These are phyloP conservation scores for Phaffia rhodozyma DNA, from an alignment of 1,284 basidiomycete species.

Conservation along the genomic window DNA sequence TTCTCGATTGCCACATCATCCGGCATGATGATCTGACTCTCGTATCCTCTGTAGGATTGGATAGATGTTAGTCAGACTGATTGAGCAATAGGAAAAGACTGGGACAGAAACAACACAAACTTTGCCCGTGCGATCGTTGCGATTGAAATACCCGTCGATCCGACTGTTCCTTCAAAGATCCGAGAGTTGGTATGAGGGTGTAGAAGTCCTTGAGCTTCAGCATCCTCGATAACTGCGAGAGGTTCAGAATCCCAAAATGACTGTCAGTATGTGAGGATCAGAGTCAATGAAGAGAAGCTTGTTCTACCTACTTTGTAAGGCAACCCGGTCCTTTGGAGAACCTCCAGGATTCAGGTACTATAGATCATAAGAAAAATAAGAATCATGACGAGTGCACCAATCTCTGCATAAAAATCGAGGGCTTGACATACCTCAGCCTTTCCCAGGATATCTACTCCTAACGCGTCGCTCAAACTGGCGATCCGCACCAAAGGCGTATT, in stretches of 20 bases:
- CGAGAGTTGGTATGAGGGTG: conserved; percentile 79
- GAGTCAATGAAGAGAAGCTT: not conserved
- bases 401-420: too few species aligned
- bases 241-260: not conserved
- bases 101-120: conserved; percentile 36
- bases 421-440: conserved; percentile 63
- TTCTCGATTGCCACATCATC: conserved; percentile 91
- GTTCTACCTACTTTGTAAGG: conserved; percentile 57
- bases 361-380: conserved; percentile 1
- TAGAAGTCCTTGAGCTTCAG: conserved; percentile 70
- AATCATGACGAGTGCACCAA: too few species aligned
- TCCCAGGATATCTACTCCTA: conserved; percentile 91
- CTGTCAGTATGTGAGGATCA: not conserved
- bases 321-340: conserved; percentile 94
- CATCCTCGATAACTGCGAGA: conserved; percentile 72
- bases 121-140: conserved; percentile 83
- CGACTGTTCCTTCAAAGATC: conserved; percentile 96
- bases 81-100: not conserved
- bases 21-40: conserved; percentile 68
- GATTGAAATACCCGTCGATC: conserved; percentile 92
- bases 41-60: conserved; percentile 41
- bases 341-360: conserved; percentile 94
- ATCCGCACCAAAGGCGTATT: conserved; percentile 91
- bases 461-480: conserved; percentile 73
- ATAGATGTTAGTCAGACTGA: not conserved